Evolutionary conservation across 2,329 filamentous ascomycete species (phyloP).

Genomic region (Aspergillus sp.): DNA sequence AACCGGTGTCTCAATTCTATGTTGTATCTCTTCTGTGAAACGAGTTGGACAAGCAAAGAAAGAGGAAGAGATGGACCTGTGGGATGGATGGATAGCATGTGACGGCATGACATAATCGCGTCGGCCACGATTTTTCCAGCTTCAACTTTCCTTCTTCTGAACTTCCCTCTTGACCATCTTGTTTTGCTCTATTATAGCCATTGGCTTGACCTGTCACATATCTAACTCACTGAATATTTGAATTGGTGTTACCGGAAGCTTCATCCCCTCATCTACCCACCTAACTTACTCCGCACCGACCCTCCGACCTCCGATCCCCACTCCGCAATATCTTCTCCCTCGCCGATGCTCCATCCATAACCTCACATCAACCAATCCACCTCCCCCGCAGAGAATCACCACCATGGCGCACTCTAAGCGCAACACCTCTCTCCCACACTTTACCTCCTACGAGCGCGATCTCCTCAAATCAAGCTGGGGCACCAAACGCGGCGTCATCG

Average conservation of each 20-base stretch:
- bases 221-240: background rate
- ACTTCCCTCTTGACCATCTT: background rate
- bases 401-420: constrained; percentile 64
- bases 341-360: background rate
- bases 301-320: background rate
- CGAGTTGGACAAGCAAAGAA: background rate
- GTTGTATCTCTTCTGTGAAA: background rate
- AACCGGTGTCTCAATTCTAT: background rate
- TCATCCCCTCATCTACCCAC: background rate
- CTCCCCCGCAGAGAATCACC: background rate
- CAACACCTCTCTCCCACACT: constrained; percentile 89
- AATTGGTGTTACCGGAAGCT: background rate
- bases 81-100: background rate
- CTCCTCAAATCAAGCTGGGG: constrained; percentile 82
- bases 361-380: background rate
- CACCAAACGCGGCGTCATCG: constrained; percentile 77
- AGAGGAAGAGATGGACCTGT: background rate
- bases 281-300: background rate
- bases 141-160: background rate
- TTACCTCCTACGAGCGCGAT: constrained; percentile 86
- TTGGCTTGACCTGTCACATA: background rate
- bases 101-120: constrained; percentile 8
- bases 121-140: background rate
- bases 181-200: background rate
- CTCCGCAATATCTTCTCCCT: constrained; percentile 4